Evolutionary conservation across 2,329 filamentous ascomycete species (phyloP).

Genomic region (Akanthomyces muscarius): DNA sequence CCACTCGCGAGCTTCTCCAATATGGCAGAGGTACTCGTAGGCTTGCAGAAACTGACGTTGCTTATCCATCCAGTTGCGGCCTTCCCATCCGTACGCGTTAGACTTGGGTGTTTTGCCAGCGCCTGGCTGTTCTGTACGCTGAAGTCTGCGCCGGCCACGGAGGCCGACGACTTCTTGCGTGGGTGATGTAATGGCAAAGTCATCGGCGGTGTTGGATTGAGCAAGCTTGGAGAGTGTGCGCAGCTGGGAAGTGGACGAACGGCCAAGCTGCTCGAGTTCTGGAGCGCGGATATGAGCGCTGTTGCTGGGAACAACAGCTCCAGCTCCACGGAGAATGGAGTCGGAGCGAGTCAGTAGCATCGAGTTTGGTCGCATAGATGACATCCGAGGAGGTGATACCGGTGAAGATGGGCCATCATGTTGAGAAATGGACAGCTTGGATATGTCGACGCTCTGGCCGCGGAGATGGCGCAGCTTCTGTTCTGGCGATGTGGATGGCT

Average conservation of each 20-base stretch:
- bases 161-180: conserved; percentile 85
- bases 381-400: conserved; percentile 39
- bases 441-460: conserved; percentile 62
- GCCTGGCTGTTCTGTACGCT: conserved; percentile 59
- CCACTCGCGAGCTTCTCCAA: conserved; percentile 98
- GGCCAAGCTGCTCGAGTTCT: conserved; percentile 77
- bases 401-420: conserved; percentile 39
- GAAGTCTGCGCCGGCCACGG: conserved; percentile 76
- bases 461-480: conserved; percentile 34
- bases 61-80: conserved; percentile 97
- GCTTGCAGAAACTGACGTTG: conserved; percentile 94
- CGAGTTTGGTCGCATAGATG: conserved; percentile 52
- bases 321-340: conserved; percentile 40
- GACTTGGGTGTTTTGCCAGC: conserved; percentile 43
- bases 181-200: conserved; percentile 73
- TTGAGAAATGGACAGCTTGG: conserved; percentile 49
- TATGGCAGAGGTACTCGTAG: conserved; percentile 98
- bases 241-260: conserved; percentile 85
- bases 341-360: conserved; percentile 59
- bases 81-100: conserved; percentile 67
- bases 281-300: conserved; percentile 54
- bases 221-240: conserved; percentile 82
- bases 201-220: conserved; percentile 68
- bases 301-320: conserved; percentile 31
- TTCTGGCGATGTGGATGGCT: conserved; percentile 35